Evolutionary conservation across 140 eudicot species (phyloP).

Genomic region (Anethum foeniculum): DNA sequence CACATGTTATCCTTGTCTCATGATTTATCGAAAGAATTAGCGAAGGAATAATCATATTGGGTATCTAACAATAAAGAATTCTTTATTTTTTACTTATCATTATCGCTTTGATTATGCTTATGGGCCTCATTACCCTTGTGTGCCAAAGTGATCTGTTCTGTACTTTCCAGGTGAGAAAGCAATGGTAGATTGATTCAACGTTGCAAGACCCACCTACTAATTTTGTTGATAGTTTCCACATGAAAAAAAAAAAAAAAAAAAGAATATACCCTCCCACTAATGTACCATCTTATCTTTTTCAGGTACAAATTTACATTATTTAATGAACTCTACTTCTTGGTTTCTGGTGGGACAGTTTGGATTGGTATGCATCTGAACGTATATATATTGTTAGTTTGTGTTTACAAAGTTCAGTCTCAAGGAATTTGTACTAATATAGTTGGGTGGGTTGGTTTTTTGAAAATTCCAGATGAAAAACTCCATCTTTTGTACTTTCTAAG

Average conservation of each 20-base stretch:
- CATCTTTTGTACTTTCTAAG: not conserved
- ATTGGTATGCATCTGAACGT: conserved; percentile 47
- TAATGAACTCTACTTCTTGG: conserved; percentile 94
- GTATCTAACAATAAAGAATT: not conserved
- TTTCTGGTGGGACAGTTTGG: conserved; percentile 98
- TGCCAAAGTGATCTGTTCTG: not conserved
- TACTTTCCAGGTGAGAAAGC: not conserved
- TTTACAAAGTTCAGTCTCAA: not conserved
- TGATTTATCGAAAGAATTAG: not conserved
- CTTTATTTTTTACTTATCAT: not conserved
- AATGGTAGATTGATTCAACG: not conserved
- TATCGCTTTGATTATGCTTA: not conserved
- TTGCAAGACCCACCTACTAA: not conserved
- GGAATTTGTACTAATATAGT: not conserved
- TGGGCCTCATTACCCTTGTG: not conserved
- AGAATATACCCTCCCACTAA: not conserved
- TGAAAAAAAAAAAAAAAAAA: too few species aligned
- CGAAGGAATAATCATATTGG: not conserved
- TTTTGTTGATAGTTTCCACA: not conserved
- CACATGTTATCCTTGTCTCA: not conserved
- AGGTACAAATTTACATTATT: conserved; percentile 97
- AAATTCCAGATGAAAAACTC: not conserved
- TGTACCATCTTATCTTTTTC: conserved; percentile 22
- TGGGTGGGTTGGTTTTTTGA: not conserved
- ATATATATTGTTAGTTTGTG: not conserved